Percentiles rank a stretch among this genome's conserved stretches.
These are phyloP conservation scores for Paecilomyces sp. DNA, from an alignment of 2,329 filamentous ascomycete species.

Conservation along the genomic window DNA sequence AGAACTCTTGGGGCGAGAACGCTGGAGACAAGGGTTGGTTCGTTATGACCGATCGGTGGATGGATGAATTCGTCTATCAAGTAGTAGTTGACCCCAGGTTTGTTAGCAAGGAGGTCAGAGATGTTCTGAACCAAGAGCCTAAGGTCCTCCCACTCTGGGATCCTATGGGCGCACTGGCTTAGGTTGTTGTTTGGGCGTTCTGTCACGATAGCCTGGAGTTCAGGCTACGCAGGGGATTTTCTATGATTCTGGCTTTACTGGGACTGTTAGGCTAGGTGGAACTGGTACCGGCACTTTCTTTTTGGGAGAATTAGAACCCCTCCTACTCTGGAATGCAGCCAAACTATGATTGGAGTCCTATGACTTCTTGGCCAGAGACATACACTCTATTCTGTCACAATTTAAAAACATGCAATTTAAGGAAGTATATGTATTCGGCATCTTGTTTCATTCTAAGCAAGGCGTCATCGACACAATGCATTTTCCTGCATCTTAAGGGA, in stretches of 20 bases:
- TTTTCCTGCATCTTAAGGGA: not conserved
- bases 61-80: constrained; percentile 78
- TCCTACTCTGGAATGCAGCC: not conserved
- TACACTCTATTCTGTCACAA: not conserved
- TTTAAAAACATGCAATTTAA: not conserved
- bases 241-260: not conserved
- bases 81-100: constrained; percentile 72
- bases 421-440: not conserved
- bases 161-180: constrained; percentile 69
- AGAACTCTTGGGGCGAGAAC: constrained; percentile 73
- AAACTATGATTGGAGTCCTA: not conserved
- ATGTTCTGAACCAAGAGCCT: constrained; percentile 64
- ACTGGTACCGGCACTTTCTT: not conserved
- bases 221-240: not conserved
- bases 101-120: constrained; percentile 57
- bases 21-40: constrained; percentile 76
- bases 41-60: constrained; percentile 77
- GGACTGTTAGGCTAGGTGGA: not conserved
- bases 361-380: not conserved
- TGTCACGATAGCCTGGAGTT: not conserved
- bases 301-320: not conserved
- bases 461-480: not conserved
- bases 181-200: constrained; percentile 13
- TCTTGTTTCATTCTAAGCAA: not conserved
- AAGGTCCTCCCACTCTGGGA: constrained; percentile 71